These are phyloP conservation scores for Chaetomiaceae sp. DNA, from an alignment of 2,329 filamentous ascomycete species.

Conservation along the genomic window DNA sequence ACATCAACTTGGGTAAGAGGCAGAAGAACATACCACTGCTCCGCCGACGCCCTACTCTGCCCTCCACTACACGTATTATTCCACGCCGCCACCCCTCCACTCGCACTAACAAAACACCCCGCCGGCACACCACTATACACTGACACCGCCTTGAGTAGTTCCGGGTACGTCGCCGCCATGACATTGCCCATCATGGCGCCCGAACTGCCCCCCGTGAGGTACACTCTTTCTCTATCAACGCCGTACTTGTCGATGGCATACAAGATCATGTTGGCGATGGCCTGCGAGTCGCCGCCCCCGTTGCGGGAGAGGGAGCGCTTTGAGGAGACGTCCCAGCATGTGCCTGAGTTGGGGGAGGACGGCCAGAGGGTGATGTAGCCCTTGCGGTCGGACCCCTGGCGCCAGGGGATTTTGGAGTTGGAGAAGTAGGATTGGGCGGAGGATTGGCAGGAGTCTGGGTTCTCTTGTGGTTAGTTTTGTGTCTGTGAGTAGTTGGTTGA, in stretches of 20 bases:
- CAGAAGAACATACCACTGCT: constrained; percentile 22
- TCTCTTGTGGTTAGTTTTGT: background rate
- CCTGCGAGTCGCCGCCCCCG: constrained; percentile 35
- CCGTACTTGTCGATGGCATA: constrained; percentile 32
- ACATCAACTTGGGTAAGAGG: background rate
- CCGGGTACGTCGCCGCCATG: constrained; percentile 40
- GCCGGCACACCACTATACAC: constrained; percentile 40
- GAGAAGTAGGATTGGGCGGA: constrained; percentile 34
- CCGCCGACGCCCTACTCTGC: constrained; percentile 38
- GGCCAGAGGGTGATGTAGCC: constrained; percentile 48
- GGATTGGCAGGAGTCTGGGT: constrained; percentile 34
- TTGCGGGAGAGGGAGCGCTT: constrained; percentile 33
- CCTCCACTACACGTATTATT: constrained; percentile 48
- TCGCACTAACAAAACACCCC: constrained; percentile 38
- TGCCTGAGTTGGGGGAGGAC: constrained; percentile 42
- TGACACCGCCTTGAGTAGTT: constrained; percentile 37
- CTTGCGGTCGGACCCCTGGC: constrained; percentile 32
- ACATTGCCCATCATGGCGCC: constrained; percentile 40
- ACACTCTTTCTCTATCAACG: constrained; percentile 31
- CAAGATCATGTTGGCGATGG: constrained; percentile 37
- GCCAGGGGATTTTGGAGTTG: constrained; percentile 36
- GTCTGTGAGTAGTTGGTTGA: no score
- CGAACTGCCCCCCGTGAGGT: constrained; percentile 35
- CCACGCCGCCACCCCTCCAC: constrained; percentile 44
- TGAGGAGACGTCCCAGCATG: constrained; percentile 56